Evolutionary conservation across 352 stramenopile species (phyloP).

Genomic region (Globisporangium carolinianum): DNA sequence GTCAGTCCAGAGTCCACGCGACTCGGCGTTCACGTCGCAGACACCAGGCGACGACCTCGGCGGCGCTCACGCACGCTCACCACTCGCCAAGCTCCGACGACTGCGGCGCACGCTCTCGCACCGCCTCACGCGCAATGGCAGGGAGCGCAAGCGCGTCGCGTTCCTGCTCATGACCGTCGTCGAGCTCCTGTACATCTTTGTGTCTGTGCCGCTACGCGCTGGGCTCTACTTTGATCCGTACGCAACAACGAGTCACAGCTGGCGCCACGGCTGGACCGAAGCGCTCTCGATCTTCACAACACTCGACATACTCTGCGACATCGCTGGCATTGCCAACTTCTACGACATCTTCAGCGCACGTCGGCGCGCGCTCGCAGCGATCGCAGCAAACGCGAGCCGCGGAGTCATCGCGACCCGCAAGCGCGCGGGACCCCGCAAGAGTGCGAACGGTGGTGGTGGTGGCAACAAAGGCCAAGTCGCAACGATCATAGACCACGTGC

Average conservation of each 20-base stretch:
- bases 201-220: constrained; percentile 30
- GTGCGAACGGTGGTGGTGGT: constrained; percentile 6
- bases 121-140: constrained; percentile 4
- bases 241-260: background rate
- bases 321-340: constrained; percentile 31
- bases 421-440: constrained; percentile 1
- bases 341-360: constrained; percentile 41
- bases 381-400: constrained; percentile 15
- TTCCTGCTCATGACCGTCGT: constrained; percentile 17
- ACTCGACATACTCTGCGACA: constrained; percentile 46
- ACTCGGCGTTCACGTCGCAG: constrained; percentile 5
- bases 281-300: constrained; percentile 41
- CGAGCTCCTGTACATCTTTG: constrained; percentile 34
- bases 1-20: constrained; percentile 11
- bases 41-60: background rate
- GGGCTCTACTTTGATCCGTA: constrained; percentile 39
- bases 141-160: constrained; percentile 11
- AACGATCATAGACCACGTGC: constrained; percentile 18
- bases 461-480: constrained; percentile 1
- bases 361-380: constrained; percentile 32
- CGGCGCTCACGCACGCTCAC: background rate
- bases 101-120: constrained; percentile 1
- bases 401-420: constrained; percentile 17
- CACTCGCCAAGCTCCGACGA: background rate
- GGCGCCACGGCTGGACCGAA: constrained; percentile 26